Evolutionary conservation across 2,329 filamentous ascomycete genomes (phyloP).

Genomic region (Coccinonectria pachysandricola): DNA sequence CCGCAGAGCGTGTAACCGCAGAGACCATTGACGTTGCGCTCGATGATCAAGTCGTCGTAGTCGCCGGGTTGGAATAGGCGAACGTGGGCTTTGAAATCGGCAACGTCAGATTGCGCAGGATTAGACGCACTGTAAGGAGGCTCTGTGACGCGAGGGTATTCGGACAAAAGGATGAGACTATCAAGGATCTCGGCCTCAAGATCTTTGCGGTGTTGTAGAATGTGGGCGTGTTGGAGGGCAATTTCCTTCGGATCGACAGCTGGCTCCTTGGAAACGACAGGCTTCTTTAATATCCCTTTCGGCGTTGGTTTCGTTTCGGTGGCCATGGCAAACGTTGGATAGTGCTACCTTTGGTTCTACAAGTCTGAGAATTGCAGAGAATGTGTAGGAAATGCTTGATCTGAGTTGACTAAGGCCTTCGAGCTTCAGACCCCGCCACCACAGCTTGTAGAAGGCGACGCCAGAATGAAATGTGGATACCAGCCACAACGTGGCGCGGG

Average conservation of each 20-base stretch:
- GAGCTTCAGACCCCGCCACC: conserved; percentile 5
- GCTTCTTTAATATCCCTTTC: conserved; percentile 54
- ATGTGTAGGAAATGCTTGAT: neutral
- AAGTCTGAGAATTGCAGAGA: conserved; percentile 2
- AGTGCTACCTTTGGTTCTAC: conserved; percentile 2
- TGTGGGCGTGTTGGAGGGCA: conserved; percentile 71
- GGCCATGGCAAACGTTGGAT: conserved; percentile 13
- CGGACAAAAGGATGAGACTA: conserved; percentile 61
- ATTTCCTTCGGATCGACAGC: conserved; percentile 42
- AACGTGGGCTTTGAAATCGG: conserved; percentile 55
- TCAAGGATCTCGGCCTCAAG: conserved; percentile 65
- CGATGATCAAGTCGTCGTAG: conserved; percentile 79
- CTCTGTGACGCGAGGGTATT: conserved; percentile 34
- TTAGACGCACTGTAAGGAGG: conserved; percentile 31
- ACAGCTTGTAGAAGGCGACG: conserved; percentile 2
- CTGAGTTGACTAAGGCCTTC: neutral
- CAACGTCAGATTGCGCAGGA: conserved; percentile 48
- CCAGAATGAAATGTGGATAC: conserved; percentile 1
- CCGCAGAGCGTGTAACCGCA: conserved; percentile 82
- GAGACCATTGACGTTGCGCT: conserved; percentile 71
- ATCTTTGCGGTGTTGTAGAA: conserved; percentile 74
- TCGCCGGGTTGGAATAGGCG: conserved; percentile 73
- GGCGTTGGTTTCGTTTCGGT: conserved; percentile 23
- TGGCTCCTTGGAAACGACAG: conserved; percentile 15
- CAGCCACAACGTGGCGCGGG: too few species aligned